These are phyloP conservation scores for Crepidotus variabilis DNA, from an alignment of 768 basidiomycete genomes.

Conservation along the genomic window DNA sequence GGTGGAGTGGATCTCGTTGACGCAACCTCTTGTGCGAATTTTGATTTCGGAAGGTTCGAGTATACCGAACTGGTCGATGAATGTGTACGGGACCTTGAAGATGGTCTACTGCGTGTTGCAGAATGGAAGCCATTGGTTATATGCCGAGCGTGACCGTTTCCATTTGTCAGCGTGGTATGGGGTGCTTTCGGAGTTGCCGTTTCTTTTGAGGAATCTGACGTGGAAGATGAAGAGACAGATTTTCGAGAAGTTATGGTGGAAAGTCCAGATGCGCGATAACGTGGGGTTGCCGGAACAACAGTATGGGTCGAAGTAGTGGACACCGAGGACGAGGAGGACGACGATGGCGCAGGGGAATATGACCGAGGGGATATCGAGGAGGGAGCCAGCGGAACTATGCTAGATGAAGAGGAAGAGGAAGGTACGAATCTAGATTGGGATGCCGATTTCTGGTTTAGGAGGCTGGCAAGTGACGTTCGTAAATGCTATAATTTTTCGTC, in stretches of 20 bases:
- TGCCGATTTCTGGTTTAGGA: conserved; percentile 34
- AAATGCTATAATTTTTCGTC: conserved; percentile 27
- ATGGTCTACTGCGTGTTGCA: conserved; percentile 13
- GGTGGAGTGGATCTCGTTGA: conserved; percentile 15
- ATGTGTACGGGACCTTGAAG: conserved; percentile 22
- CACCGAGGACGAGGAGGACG: conserved; percentile 64
- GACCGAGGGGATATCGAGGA: conserved; percentile 32
- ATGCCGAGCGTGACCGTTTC: conserved; percentile 9
- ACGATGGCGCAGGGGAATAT: conserved; percentile 49
- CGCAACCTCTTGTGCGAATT: conserved; percentile 17
- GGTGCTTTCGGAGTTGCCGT: conserved; percentile 29
- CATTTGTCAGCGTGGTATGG: conserved; percentile 4
- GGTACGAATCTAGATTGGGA: conserved; percentile 16
- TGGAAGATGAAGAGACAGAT: conserved; percentile 27
- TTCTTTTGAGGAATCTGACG: conserved; percentile 35
- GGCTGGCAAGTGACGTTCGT: conserved; percentile 35
- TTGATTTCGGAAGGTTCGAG: conserved; percentile 19
- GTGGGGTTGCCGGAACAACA: conserved; percentile 50
- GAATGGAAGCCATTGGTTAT: neutral
- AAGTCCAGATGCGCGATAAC: conserved; percentile 21
- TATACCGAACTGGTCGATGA: conserved; percentile 20
- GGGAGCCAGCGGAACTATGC: conserved; percentile 16
- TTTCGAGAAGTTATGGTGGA: conserved; percentile 22
- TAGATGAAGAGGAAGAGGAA: conserved; percentile 13
- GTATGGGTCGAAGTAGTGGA: conserved; percentile 76